Conservation (phyloP, 2,329 filamentous ascomycete species). For the Salinomyces thailandicus region DNA sequence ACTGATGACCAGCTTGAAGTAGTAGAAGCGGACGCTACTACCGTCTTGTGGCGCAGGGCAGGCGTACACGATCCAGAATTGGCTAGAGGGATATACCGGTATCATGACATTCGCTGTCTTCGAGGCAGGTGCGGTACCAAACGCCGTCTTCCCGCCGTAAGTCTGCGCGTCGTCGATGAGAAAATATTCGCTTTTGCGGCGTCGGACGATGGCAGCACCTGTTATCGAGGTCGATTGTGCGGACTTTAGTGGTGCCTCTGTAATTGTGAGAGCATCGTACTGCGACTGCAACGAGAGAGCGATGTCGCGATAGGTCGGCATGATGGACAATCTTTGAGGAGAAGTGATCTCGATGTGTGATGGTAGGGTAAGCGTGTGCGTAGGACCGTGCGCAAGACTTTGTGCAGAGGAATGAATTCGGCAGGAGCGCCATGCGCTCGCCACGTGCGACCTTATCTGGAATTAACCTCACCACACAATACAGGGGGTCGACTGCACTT, state of each 20-base stretch:
- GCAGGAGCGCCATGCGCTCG: background rate
- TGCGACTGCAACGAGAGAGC: slow-evolving; percentile 32
- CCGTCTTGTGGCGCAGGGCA: slow-evolving; percentile 13
- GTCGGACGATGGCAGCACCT: background rate
- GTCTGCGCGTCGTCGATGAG: background rate
- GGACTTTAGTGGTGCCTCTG: slow-evolving; percentile 23
- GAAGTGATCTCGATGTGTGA: no score
- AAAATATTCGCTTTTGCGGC: background rate
- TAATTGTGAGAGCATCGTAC: slow-evolving; percentile 29
- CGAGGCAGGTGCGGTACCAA: background rate
- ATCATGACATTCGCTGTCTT: slow-evolving; percentile 21
- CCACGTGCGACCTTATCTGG: background rate
- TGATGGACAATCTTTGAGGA: no score
- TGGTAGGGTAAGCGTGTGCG: background rate
- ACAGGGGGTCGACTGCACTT: no score
- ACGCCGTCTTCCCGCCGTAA: background rate
- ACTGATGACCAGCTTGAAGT: slow-evolving; percentile 39
- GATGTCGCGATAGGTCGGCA: slow-evolving; percentile 30
- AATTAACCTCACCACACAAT: no score
- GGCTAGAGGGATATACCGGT: slow-evolving; percentile 26
- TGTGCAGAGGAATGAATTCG: background rate
- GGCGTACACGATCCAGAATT: slow-evolving; percentile 37
- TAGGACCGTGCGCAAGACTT: background rate
- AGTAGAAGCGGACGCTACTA: slow-evolving; percentile 21
- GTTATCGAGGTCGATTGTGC: slow-evolving; percentile 4